phyloP scores from a whole-genome alignment of 164 flowering plant species.

The Magnolia changhungtana region DNA sequence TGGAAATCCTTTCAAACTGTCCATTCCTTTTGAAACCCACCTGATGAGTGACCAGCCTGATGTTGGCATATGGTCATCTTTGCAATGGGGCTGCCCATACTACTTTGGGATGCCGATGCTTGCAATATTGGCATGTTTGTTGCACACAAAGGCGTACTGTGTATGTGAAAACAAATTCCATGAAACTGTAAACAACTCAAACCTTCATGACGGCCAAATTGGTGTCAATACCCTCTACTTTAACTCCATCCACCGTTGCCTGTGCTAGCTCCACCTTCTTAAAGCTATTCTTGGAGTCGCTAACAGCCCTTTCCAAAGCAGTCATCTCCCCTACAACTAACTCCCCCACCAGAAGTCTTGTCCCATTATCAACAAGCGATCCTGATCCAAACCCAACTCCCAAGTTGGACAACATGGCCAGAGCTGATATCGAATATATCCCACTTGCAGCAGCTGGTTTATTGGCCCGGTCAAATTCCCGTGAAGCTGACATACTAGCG shows the following conservation, averaged over 20 bases:
- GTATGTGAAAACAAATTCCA: too few relatives aligned
- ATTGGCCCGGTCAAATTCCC: constrained; percentile 39
- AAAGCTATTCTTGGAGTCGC: constrained; percentile 61
- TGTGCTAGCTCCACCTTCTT: constrained; percentile 76
- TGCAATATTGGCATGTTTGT: too few relatives aligned
- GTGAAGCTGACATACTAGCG: constrained; percentile 46
- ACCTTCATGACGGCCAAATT: constrained; percentile 97
- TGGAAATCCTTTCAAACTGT: too few relatives aligned
- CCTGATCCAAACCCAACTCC: constrained; percentile 61
- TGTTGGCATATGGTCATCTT: too few relatives aligned
- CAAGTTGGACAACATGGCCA: constrained; percentile 56
- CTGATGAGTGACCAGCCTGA: too few relatives aligned
- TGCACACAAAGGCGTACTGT: too few relatives aligned
- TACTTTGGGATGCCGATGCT: too few relatives aligned
- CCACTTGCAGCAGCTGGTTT: constrained; percentile 32
- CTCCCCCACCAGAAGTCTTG: constrained; percentile 69
- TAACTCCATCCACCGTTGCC: constrained; percentile 84
- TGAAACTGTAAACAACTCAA: too few relatives aligned
- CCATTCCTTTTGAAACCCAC: too few relatives aligned
- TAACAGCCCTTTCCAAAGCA: constrained; percentile 61
- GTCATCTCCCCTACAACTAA: constrained; percentile 76
- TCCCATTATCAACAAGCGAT: constrained; percentile 30
- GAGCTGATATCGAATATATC: constrained; percentile 62
- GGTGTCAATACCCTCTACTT: constrained; percentile 93
- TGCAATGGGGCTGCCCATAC: too few relatives aligned